A percentile compares a stretch with the other conserved stretches of the same genome.
phyloP scores from a whole-genome alignment of 2,329 filamentous ascomycete genomes.

The Cadophora sp. region DNA sequence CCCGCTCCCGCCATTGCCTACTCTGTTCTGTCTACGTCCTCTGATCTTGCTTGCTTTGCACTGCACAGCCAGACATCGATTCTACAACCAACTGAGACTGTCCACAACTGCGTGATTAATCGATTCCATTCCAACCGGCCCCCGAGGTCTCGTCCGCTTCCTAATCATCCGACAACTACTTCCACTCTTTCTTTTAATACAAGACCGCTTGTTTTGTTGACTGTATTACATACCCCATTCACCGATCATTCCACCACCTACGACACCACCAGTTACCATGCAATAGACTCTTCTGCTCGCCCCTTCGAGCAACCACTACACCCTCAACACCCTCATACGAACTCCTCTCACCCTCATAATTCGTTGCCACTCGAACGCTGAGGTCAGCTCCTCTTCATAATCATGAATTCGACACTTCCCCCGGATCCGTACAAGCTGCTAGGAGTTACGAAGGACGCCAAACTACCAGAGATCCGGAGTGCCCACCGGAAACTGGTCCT shows the following conservation, averaged over 20 bases:
- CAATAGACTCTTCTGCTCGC: slow-evolving; percentile 33
- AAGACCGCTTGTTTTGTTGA: neutral
- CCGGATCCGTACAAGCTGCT: slow-evolving; percentile 80
- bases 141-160: slow-evolving; percentile 2
- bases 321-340: slow-evolving; percentile 15
- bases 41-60: neutral
- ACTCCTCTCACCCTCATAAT: slow-evolving; percentile 21
- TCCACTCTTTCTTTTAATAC: slow-evolving; percentile 24
- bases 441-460: slow-evolving; percentile 75
- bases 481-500: slow-evolving; percentile 87
- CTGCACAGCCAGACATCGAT: neutral
- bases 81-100: slow-evolving; percentile 6
- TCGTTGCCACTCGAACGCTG: slow-evolving; percentile 28
- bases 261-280: slow-evolving; percentile 29
- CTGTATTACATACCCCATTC: slow-evolving; percentile 5
- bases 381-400: slow-evolving; percentile 23
- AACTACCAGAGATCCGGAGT: slow-evolving; percentile 73
- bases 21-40: neutral
- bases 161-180: slow-evolving; percentile 14
- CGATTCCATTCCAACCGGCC: slow-evolving; percentile 2
- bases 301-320: slow-evolving; percentile 31
- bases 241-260: slow-evolving; percentile 11
- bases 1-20: slow-evolving; percentile 17
- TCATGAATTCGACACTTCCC: slow-evolving; percentile 39
- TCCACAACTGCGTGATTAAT: slow-evolving; percentile 8